phyloP scores from a whole-genome alignment of 306 rosid genomes.

The Clitoria ternatea region DNA sequence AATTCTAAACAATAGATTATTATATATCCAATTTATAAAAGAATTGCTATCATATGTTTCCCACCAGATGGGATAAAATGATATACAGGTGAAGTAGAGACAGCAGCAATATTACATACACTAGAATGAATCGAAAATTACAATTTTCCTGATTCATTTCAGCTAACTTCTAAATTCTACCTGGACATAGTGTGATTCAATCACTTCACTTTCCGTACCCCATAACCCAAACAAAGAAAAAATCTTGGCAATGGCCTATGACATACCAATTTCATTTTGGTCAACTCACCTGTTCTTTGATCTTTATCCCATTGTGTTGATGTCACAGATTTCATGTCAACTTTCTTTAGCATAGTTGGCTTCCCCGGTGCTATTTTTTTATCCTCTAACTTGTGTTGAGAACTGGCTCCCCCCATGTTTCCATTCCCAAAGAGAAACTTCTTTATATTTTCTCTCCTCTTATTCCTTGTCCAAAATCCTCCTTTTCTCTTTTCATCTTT shows the following conservation, averaged over 20 bases:
- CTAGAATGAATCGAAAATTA: neutral
- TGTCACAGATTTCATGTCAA: slow-evolving; percentile 26
- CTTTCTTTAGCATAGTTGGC: slow-evolving; percentile 35
- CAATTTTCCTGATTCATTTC: neutral
- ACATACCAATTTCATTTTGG: slow-evolving; percentile 31
- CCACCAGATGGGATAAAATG: neutral
- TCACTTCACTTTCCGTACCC: slow-evolving; percentile 25
- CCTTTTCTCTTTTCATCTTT: slow-evolving; percentile 24
- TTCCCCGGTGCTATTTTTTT: slow-evolving; percentile 26
- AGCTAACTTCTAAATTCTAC: slow-evolving; percentile 1
- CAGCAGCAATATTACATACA: neutral
- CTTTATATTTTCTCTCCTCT: slow-evolving; percentile 33
- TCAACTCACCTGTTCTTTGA: slow-evolving; percentile 24
- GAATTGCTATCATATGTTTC: neutral
- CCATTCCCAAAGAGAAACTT: slow-evolving; percentile 34
- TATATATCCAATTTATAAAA: neutral
- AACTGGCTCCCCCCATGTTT: slow-evolving; percentile 15
- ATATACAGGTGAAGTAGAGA: neutral
- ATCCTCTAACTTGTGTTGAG: slow-evolving; percentile 27
- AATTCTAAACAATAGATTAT: neutral
- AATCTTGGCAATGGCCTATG: slow-evolving; percentile 39
- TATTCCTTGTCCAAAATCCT: slow-evolving; percentile 28
- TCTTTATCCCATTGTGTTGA: slow-evolving; percentile 14
- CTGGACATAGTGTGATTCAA: neutral
- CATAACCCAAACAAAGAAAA: slow-evolving; percentile 51